Evolutionary conservation across 106 monocot species (phyloP).

Genomic region (Dendrobium chrysotoxum): DNA sequence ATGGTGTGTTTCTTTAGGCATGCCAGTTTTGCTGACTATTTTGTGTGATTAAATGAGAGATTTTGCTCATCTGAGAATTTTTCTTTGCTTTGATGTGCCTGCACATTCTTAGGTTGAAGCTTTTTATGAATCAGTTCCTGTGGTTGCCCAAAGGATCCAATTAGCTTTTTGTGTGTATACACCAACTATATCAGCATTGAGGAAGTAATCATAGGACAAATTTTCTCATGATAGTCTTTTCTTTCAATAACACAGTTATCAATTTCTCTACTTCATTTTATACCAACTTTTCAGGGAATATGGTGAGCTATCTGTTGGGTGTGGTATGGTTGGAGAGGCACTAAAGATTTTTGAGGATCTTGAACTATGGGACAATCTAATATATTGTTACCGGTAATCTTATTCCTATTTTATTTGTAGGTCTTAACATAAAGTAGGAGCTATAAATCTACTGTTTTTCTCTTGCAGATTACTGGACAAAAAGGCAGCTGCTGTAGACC

Average conservation of each 20-base stretch:
- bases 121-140: constrained; percentile 40
- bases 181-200: constrained; percentile 72
- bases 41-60: no score
- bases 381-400: constrained; percentile 73
- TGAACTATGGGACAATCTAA: constrained; percentile 93
- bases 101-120: constrained; percentile 46
- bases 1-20: no score
- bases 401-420: neutral
- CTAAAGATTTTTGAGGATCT: constrained; percentile 89
- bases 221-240: neutral
- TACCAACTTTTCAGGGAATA: constrained; percentile 59
- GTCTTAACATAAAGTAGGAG: neutral
- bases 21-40: no score
- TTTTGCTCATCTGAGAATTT: neutral
- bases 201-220: constrained; percentile 47
- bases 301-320: constrained; percentile 60
- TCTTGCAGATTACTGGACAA: constrained; percentile 69
- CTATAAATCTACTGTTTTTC: neutral
- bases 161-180: constrained; percentile 55
- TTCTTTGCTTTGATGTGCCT: neutral
- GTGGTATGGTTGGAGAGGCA: constrained; percentile 84
- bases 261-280: neutral
- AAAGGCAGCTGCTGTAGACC: constrained; percentile 79
- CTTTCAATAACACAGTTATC: neutral
- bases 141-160: constrained; percentile 40